Evolutionary conservation across 176 grass and related monocot genomes (phyloP).

Genomic region (Puya raimondii): DNA sequence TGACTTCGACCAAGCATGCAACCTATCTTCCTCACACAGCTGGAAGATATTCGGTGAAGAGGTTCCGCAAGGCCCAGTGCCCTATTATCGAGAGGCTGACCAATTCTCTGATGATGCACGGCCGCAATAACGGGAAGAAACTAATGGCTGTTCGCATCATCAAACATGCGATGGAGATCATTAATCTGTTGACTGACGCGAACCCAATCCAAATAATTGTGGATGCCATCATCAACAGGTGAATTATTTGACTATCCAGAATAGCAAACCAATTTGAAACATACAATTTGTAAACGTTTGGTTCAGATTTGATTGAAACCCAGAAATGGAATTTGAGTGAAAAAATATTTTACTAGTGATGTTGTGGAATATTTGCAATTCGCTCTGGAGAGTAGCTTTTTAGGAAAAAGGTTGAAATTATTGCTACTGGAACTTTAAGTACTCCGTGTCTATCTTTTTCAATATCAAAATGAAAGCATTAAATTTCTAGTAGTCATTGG

Average conservation of each 20-base stretch:
- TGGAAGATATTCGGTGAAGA: slow-evolving; percentile 47
- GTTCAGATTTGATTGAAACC: too few species aligned
- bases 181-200: slow-evolving; percentile 53
- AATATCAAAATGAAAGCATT: too few species aligned
- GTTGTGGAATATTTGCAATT: too few species aligned
- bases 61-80: slow-evolving; percentile 66
- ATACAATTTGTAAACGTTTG: too few species aligned
- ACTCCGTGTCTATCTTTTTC: too few species aligned
- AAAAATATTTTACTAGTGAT: too few species aligned
- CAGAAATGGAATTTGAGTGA: too few species aligned
- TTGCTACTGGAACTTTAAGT: too few species aligned
- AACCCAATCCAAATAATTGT: slow-evolving; percentile 67
- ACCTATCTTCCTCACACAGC: slow-evolving; percentile 61
- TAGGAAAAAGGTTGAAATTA: too few species aligned
- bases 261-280: background rate
- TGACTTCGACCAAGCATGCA: slow-evolving; percentile 39
- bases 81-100: slow-evolving; percentile 57
- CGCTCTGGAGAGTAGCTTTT: too few species aligned
- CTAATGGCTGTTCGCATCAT: slow-evolving; percentile 54
- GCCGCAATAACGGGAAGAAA: slow-evolving; percentile 68
- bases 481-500: too few species aligned
- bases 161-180: slow-evolving; percentile 70
- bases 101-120: slow-evolving; percentile 73
- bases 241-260: background rate
- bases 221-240: slow-evolving; percentile 74